Percentiles rank a stretch among this genome's conserved stretches.
Evolutionary conservation across 2,329 filamentous ascomycete genomes (phyloP).

Genomic region (Fusarium chuoi): DNA sequence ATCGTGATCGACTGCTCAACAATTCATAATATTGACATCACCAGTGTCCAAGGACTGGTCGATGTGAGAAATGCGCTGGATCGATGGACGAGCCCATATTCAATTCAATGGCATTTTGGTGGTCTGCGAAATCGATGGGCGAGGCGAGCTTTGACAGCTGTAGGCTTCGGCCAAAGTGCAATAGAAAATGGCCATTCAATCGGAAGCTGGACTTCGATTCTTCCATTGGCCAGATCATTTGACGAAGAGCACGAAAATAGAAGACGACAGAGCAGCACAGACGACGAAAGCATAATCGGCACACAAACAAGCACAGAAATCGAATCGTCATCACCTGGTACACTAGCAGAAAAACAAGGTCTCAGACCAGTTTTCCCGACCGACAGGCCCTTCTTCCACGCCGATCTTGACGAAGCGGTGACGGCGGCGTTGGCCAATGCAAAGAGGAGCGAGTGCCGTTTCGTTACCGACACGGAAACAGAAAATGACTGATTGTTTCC

Average conservation of each 20-base stretch:
- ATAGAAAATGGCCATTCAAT: constrained; percentile 43
- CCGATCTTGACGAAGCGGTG: constrained; percentile 57
- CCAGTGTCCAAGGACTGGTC: constrained; percentile 65
- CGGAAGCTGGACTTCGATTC: constrained; percentile 48
- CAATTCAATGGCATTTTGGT: constrained; percentile 65
- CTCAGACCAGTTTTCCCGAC: constrained; percentile 50
- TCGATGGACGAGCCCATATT: constrained; percentile 59
- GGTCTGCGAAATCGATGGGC: constrained; percentile 67
- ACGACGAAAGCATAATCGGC: constrained; percentile 1
- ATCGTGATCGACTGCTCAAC: constrained; percentile 68
- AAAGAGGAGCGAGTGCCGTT: constrained; percentile 14
- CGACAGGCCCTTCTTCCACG: constrained; percentile 60
- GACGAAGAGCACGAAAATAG: neutral
- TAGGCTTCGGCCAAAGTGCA: constrained; percentile 64
- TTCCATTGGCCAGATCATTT: constrained; percentile 46
- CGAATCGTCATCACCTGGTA: neutral
- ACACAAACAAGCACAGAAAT: constrained; percentile 8
- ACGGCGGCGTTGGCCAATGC: constrained; percentile 43
- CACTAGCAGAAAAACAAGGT: neutral
- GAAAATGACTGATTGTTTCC: constrained; percentile 1
- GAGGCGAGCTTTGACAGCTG: constrained; percentile 63
- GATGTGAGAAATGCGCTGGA: constrained; percentile 66
- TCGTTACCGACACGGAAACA: neutral
- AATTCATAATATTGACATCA: constrained; percentile 67
- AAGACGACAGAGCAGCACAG: neutral